Evolutionary conservation across 176 grass and related monocot genomes (phyloP).

Genomic region (Carex parvula): DNA sequence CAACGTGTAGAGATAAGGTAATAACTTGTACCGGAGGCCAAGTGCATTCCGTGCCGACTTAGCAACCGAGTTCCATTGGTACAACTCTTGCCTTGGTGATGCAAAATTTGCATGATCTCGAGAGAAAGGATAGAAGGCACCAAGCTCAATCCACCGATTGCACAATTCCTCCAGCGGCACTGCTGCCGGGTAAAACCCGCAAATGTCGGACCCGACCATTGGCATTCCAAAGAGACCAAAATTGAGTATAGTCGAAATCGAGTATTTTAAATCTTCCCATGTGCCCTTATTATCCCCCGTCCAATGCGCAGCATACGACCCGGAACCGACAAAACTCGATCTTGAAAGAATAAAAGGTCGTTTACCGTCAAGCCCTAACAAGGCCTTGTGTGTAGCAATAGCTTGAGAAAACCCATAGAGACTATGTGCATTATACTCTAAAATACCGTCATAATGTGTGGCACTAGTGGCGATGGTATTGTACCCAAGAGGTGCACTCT

Average conservation of each 20-base stretch:
- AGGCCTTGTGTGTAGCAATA: conserved; percentile 67
- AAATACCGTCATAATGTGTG: conserved; percentile 54
- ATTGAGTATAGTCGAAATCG: conserved; percentile 76
- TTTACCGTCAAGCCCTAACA: conserved; percentile 61
- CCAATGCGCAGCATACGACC: conserved; percentile 76
- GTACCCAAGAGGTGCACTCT: conserved; percentile 52
- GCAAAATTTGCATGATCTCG: conserved; percentile 92
- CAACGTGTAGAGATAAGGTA: conserved; percentile 84
- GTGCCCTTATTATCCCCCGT: conserved; percentile 94
- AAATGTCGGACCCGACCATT: conserved; percentile 85
- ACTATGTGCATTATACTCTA: conserved; percentile 88
- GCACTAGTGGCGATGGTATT: conserved; percentile 82
- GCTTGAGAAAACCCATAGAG: conserved; percentile 84
- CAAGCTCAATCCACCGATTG: conserved; percentile 91
- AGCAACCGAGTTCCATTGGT: conserved; percentile 72
- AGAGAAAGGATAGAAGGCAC: conserved; percentile 95
- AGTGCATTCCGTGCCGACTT: conserved; percentile 69
- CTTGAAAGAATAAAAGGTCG: conserved; percentile 84
- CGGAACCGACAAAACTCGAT: conserved; percentile 70
- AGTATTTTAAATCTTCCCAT: conserved; percentile 75
- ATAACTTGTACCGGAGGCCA: conserved; percentile 64
- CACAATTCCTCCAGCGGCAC: conserved; percentile 65
- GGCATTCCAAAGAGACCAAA: conserved; percentile 94
- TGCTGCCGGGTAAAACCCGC: conserved; percentile 61
- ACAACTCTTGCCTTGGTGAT: conserved; percentile 74